Evolutionary conservation across 208 protist species (phyloP).

Genomic region (Acanthamoeba lenticulata): DNA sequence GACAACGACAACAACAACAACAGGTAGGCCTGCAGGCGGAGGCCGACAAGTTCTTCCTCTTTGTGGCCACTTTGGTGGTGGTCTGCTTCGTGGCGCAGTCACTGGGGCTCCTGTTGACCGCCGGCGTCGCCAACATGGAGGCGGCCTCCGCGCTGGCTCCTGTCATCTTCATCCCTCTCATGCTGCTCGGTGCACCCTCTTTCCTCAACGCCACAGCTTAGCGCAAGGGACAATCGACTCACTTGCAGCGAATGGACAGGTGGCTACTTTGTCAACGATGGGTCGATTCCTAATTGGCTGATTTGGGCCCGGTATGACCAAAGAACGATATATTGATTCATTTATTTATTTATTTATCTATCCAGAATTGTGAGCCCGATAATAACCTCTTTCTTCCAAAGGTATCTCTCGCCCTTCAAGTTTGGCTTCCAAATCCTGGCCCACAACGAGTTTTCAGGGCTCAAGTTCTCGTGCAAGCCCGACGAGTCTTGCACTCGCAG

Average conservation of each 20-base stretch:
- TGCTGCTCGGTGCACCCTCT: background rate
- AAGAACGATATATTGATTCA: too few relatives aligned
- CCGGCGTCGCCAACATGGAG: background rate
- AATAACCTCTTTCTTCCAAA: too few relatives aligned
- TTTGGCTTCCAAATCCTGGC: background rate
- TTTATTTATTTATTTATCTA: too few relatives aligned
- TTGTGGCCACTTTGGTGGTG: background rate
- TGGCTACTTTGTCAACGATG: too few relatives aligned
- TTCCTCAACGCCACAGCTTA: too few relatives aligned
- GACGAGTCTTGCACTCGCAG: background rate
- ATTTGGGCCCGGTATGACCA: too few relatives aligned
- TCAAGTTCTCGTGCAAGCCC: background rate
- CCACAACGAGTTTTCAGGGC: slow-evolving; percentile 11
- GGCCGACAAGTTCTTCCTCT: slow-evolving; percentile 50
- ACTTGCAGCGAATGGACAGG: too few relatives aligned
- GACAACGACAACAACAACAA: too few relatives aligned
- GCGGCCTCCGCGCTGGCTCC: background rate
- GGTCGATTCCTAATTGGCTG: too few relatives aligned
- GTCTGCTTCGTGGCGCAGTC: background rate
- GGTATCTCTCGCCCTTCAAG: slow-evolving; percentile 4
- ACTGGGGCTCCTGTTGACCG: background rate
- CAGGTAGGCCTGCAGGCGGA: slow-evolving; percentile 3
- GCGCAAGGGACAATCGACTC: too few relatives aligned
- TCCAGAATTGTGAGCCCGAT: too few relatives aligned
- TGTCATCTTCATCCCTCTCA: background rate